phyloP scores from a whole-genome alignment of 441 rosid species.

The Brassica hybrid region DNA sequence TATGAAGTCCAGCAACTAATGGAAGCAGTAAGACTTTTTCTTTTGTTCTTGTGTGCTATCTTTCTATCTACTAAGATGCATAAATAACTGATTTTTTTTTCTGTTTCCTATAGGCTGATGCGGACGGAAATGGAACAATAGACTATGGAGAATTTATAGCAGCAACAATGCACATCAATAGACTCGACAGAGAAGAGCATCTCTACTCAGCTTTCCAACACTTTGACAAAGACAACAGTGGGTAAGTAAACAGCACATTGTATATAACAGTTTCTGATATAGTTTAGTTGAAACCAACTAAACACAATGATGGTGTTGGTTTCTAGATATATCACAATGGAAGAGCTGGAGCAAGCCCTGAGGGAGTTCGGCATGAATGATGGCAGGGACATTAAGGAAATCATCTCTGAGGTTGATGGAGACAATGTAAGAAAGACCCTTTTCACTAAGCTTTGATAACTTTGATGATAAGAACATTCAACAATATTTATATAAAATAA shows the following conservation, averaged over 20 bases:
- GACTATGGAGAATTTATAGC: no score
- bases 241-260: not conserved
- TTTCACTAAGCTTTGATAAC: not conserved
- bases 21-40: constrained; percentile 75
- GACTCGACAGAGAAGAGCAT: no score
- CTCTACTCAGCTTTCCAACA: no score
- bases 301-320: not conserved
- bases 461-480: not conserved
- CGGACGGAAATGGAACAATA: no score
- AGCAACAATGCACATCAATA: no score
- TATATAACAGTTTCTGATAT: not conserved
- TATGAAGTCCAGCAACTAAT: constrained; percentile 75
- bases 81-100: not conserved
- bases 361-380: no score
- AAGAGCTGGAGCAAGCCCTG: no score
- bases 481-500: not conserved
- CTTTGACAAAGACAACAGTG: constrained; percentile 7
- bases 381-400: no score
- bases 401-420: constrained; percentile 76
- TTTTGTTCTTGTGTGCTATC: not conserved
- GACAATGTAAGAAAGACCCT: constrained; percentile 49
- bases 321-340: constrained; percentile 71
- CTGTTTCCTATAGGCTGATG: no score
- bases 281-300: not conserved
- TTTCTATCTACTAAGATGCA: not conserved